Evolutionary conservation across 1,284 basidiomycete genomes (phyloP).

Genomic region (Takashimella tepidaria): DNA sequence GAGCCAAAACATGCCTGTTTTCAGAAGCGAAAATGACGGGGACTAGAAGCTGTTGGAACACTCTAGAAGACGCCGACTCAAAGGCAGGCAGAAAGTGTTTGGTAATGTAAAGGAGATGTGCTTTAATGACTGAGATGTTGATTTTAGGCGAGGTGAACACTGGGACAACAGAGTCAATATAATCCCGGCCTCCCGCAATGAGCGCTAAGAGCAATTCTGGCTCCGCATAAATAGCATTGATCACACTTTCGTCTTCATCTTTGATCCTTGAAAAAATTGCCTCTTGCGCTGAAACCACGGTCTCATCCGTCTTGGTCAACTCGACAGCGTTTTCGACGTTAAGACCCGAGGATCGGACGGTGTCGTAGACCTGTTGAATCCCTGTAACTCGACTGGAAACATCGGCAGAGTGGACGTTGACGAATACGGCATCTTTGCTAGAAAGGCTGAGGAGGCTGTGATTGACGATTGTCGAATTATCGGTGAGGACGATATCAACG

Average conservation of each 20-base stretch:
- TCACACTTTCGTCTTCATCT: slow-evolving; percentile 59
- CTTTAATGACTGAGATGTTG: slow-evolving; percentile 47
- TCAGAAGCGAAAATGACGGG: slow-evolving; percentile 70
- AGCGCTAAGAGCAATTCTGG: slow-evolving; percentile 52
- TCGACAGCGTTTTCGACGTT: slow-evolving; percentile 8
- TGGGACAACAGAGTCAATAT: slow-evolving; percentile 53
- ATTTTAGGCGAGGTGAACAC: slow-evolving; percentile 49
- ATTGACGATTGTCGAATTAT: slow-evolving; percentile 14
- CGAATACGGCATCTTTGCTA: slow-evolving; percentile 28
- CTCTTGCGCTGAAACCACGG: slow-evolving; percentile 29
- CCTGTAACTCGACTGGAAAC: slow-evolving; percentile 42
- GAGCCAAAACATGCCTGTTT: slow-evolving; percentile 51
- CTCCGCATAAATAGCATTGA: slow-evolving; percentile 61
- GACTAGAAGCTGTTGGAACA: slow-evolving; percentile 63
- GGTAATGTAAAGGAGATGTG: slow-evolving; percentile 61
- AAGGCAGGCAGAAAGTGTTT: slow-evolving; percentile 49
- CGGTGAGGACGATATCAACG: slow-evolving; percentile 31
- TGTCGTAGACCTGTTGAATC: slow-evolving; percentile 39
- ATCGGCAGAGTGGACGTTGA: slow-evolving; percentile 47
- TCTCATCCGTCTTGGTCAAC: slow-evolving; percentile 15
- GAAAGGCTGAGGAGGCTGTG: slow-evolving; percentile 17
- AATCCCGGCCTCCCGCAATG: slow-evolving; percentile 48
- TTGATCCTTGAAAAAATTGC: slow-evolving; percentile 56
- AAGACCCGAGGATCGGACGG: slow-evolving; percentile 10
- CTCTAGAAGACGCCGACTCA: slow-evolving; percentile 44